Base-by-base conservation (phyloP, 2,329 filamentous ascomycete genomes). In the Paraconiothyrium brasiliense region DNA sequence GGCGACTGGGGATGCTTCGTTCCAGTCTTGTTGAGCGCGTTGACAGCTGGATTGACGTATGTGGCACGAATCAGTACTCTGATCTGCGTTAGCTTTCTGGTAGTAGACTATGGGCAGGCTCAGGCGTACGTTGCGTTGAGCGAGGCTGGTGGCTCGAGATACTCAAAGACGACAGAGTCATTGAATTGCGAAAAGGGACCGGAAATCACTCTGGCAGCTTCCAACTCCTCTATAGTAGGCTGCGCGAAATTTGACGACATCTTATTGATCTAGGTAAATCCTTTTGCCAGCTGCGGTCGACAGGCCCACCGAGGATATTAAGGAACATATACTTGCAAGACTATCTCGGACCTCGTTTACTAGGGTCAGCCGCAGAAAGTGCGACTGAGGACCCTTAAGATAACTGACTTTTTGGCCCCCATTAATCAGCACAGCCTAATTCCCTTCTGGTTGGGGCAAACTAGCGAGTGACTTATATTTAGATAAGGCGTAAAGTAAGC, bases 21-120 rank as follows among this genome's bases (percentile, higher is more conserved):
- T 10, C 62, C 64, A 0, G 49, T 57, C 10, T 52, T 32, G 13
- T 56, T 48, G 27, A 56, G 47, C 20, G 14, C 13, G 4, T 22
- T 24, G 41, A 56, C 41, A 27, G 34, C 27, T 16, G 61, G 34
- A 57, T 57, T 59, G 13, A 48, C 52, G 58, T 65, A 66, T 14
- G 58, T 63, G n/a, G 59, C 54, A 34, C 65, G 62, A 56, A 69
- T 65, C 4, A 69, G 57, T 24, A 67, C 65, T 27, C 62, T 67
- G 20, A 37, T 5, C 3, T 34, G 2, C 22, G 35, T 58, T 24
- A 55, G 55, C 20, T n/a, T 2, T 13, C n/a, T 14, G 22, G 34
- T 22, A 4, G n/a, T 35, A 27, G 14, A 10, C 3, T 6, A 47
- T 32, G 32, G 7, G 22, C 32, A 6, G 10, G 44, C 32, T 5